A percentile compares a stretch with the other conserved stretches of the same genome.
These are phyloP conservation scores for Nicotiana sylvestris DNA, from an alignment of 257 asterid genomes.

Conservation along the genomic window DNA sequence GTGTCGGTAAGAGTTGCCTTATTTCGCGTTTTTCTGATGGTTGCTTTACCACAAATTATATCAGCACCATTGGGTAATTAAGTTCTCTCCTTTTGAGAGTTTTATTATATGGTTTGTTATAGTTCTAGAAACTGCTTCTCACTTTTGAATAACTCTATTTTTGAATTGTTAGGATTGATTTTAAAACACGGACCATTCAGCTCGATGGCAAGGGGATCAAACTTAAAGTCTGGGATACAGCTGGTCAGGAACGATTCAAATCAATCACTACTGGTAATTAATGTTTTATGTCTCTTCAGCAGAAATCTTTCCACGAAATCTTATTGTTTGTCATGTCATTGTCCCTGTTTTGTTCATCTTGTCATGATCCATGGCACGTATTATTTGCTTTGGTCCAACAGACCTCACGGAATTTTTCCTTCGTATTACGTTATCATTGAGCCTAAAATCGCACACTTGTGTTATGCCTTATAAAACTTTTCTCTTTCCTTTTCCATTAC, in stretches of 20 bases:
- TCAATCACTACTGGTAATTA: slow-evolving; percentile 20
- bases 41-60: slow-evolving; percentile 1
- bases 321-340: background rate
- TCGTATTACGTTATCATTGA: too few species aligned
- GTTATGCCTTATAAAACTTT: too few species aligned
- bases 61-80: background rate
- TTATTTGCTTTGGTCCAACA: too few species aligned
- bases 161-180: background rate
- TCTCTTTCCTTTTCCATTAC: too few species aligned
- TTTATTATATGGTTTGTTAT: background rate
- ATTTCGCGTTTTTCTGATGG: slow-evolving; percentile 9
- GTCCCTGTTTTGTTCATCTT: background rate
- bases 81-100: background rate
- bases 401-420: too few species aligned
- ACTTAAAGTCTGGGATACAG: slow-evolving; percentile 24
- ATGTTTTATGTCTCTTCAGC: background rate
- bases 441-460: too few species aligned
- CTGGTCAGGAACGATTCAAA: slow-evolving; percentile 23
- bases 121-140: background rate
- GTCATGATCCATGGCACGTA: too few species aligned
- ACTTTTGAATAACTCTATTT: background rate
- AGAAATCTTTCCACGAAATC: background rate
- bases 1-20: slow-evolving; percentile 12
- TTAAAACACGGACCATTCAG: slow-evolving; percentile 1
- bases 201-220: slow-evolving; percentile 13